Evolutionary conservation across 345 rosid species (phyloP), one percentile per base, ranked within the genome.

Genomic region (Moringa oleifera): DNA sequence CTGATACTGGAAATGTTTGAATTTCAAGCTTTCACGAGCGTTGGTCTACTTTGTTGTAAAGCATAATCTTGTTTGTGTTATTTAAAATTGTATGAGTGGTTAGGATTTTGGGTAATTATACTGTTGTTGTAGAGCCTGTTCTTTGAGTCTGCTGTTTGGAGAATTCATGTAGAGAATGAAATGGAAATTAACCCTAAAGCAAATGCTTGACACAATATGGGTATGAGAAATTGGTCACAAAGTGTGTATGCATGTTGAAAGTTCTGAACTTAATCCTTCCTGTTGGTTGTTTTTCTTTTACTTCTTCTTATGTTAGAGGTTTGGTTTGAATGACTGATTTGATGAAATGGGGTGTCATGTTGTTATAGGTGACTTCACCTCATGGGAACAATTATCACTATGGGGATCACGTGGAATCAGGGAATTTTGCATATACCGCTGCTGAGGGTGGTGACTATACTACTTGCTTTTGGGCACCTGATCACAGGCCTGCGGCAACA

Each of bases 351-450:
- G 28, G 24, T 31, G 22, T 65, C 18, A 20, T 62, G 18, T 37
- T 70, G 18, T 24, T 59, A 8, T 59, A 91, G 96, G 96, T 85
- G 51, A 65, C 79, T 23, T 85, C 93, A 2, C 85, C 95, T 4
- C 60, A 76, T 20, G 95, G 95, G 49, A 73, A 75, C 60, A 75
- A 31, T 57, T 60, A 73, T 60, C 96, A 92, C 63, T 59, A 72
- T 18, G 82, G 73, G 28, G 84, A 87, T 33, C 70, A 69, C 41
- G 93, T 84, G 55, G 79, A 74, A n/a, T 80, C 86, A 0, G 96
- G 93, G 16, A 70, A 80, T 66, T 92, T 82, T 56, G 88, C 91
- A 2, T 92, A 89, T 75, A 81, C 88, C 12, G 91, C 91, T 17
- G 72, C 66, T 4, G 88, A 87, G 71, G 60, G 66, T 8, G 98